Base-by-base conservation (phyloP, 495 filamentous ascomycete genomes). In the Podospora pseudocomata region DNA sequence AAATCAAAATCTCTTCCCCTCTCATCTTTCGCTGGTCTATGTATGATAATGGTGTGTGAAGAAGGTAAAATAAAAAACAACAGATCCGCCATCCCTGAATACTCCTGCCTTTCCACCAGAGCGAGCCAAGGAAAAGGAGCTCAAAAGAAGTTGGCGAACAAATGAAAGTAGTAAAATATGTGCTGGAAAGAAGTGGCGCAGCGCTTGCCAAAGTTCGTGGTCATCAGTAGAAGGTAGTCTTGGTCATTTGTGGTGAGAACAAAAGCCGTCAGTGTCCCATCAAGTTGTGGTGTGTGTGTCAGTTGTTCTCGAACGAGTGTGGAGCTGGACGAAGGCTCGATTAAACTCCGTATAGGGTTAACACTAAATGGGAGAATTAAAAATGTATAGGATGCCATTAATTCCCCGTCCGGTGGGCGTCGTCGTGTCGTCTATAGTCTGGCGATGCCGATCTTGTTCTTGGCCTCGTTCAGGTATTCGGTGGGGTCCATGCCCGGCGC, bases 401-500 rank as follows among this genome's bases (percentile, higher is more conserved):
- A 63, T 67, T 20, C 68, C 60, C 60, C 55, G 59, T 18, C 44
- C 44, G 55, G 20, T 32, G 30, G 5, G 23, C 63, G 27, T 68
- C 64, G 23, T 68, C 56, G 23, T 63, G n/a, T 49, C 13, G 49
- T 39, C 73, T 60, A 77, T 66, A 74, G 68, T 58, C 70, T 70
- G 13, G 75, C 71, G 60, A 81, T 78, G 55, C 82, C 80, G 34
- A 83, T 75, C 74, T 82, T 83, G 65, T 75, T 82, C 72, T 81
- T 82, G 34, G 82, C 81, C 69, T 77, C 79, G 59, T 76, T 75
- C 61, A 85, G 64, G 69, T 81, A 80, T 68, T 77, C 74, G 16
- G 77, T 76, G 2, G 83, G 77, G 76, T 85, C 80, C 63, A 83
- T 82, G 19, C 79, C 80, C 27, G 79, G 77, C 27, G 79, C 81